phyloP scores from a whole-genome alignment of 805 yeast genomes.

The Metschnikowia sp. region DNA sequence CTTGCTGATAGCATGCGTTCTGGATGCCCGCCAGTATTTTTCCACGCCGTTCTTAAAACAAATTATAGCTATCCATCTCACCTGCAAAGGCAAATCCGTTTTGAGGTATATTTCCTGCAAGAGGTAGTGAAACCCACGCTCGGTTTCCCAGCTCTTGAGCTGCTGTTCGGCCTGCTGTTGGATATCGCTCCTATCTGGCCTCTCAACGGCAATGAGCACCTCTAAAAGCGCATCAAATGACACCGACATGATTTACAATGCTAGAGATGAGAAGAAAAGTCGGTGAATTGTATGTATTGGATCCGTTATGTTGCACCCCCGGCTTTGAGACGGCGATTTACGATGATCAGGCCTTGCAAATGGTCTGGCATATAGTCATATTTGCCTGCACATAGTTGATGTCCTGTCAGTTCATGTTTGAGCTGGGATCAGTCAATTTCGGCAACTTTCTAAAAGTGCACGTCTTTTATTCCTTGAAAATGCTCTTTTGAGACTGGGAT shows the following conservation, averaged over 20 bases:
- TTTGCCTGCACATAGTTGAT: too few relatives aligned
- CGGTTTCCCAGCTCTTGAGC: conserved; percentile 65
- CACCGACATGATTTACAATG: conserved; percentile 18
- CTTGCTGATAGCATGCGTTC: conserved; percentile 46
- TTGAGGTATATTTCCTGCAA: conserved; percentile 62
- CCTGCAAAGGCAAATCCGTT: conserved; percentile 53
- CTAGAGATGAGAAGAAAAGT: not conserved
- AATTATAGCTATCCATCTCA: conserved; percentile 84
- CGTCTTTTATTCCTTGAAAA: too few relatives aligned
- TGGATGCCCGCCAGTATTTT: conserved; percentile 74
- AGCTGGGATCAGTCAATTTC: too few relatives aligned
- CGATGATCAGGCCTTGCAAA: not conserved
- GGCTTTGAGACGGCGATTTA: not conserved
- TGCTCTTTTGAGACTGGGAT: not conserved
- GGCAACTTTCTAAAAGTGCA: too few relatives aligned
- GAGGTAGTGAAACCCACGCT: conserved; percentile 54
- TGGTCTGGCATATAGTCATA: too few relatives aligned
- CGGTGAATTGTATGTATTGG: not conserved
- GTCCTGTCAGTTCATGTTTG: too few relatives aligned
- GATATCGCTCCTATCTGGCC: conserved; percentile 43
- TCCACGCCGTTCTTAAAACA: conserved; percentile 87
- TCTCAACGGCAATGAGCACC: conserved; percentile 30
- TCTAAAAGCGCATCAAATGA: conserved; percentile 26
- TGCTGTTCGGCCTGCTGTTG: conserved; percentile 69
- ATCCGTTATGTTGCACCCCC: too few relatives aligned